Conservation (phyloP, 2,329 filamentous ascomycete species). For the Didymella arachidicola region DNA sequence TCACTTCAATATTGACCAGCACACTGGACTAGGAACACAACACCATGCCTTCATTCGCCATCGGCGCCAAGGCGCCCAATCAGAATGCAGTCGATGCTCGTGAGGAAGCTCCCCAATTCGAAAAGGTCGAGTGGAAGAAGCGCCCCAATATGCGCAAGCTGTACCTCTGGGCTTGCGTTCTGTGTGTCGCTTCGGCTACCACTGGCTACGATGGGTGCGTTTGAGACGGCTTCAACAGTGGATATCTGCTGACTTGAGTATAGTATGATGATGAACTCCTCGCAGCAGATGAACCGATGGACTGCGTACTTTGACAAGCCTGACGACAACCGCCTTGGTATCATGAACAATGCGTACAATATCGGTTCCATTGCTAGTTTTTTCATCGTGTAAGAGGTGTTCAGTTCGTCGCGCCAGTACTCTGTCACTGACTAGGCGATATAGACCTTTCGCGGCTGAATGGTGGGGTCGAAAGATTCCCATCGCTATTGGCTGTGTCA, state of each 20-base stretch:
- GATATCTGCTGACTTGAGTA: not conserved
- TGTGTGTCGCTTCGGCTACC: constrained; percentile 64
- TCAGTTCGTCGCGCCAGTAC: not conserved
- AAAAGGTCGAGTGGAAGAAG: constrained; percentile 61
- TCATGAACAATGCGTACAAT: constrained; percentile 57
- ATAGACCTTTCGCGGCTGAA: constrained; percentile 50
- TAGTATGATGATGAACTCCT: constrained; percentile 56
- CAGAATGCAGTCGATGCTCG: constrained; percentile 45
- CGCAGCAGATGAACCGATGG: constrained; percentile 52
- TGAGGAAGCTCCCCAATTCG: constrained; percentile 60
- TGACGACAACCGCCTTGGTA: constrained; percentile 51
- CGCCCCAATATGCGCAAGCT: constrained; percentile 64
- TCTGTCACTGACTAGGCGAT: not conserved
- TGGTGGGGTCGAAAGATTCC: constrained; percentile 53
- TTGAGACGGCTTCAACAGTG: not conserved
- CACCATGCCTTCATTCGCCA: constrained; percentile 22
- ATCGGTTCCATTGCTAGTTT: constrained; percentile 52
- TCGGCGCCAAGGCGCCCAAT: constrained; percentile 25
- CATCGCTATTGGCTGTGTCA: constrained; percentile 52
- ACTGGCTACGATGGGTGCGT: constrained; percentile 64
- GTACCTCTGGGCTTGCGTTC: constrained; percentile 61
- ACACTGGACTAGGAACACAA: not conserved
- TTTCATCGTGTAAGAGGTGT: constrained; percentile 30
- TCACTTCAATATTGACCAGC: constrained; percentile 8
- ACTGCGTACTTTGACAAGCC: constrained; percentile 50